Evolutionary conservation across 2,329 filamentous ascomycete species (phyloP).

Genomic region (Coniochaeta sp.): DNA sequence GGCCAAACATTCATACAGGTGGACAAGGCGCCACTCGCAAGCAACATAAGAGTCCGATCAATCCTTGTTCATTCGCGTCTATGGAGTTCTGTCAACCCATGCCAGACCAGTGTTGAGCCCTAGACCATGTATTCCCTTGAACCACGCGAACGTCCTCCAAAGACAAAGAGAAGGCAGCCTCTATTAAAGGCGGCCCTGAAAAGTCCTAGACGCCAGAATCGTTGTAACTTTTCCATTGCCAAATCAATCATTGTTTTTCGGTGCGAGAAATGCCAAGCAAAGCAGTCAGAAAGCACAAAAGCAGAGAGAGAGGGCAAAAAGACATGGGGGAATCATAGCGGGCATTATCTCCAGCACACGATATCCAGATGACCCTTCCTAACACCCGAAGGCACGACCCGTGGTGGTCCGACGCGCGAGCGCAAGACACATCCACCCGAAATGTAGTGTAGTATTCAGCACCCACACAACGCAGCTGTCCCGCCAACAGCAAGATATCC

Average conservation of each 20-base stretch:
- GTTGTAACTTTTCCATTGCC: conserved; percentile 2
- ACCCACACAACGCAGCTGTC: background rate
- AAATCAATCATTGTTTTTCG: background rate
- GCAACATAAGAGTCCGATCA: background rate
- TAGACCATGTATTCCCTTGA: background rate
- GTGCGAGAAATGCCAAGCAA: background rate
- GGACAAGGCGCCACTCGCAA: no score
- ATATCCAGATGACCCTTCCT: conserved; percentile 2
- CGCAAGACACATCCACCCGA: background rate
- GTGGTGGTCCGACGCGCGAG: background rate
- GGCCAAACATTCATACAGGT: background rate
- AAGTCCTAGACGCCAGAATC: background rate
- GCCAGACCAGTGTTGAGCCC: background rate
- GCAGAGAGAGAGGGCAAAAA: conserved; percentile 3
- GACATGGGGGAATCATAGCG: conserved; percentile 3
- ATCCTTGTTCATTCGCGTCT: background rate
- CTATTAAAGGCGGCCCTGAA: background rate
- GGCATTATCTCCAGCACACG: conserved; percentile 3
- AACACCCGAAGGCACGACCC: background rate
- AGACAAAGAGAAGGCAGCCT: background rate
- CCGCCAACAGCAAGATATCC: background rate
- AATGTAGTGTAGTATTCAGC: background rate
- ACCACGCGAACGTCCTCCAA: background rate
- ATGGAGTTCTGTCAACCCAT: background rate
- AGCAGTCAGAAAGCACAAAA: conserved; percentile 1